Conservation (phyloP, 352 stramenopile genomes). For the Phytophthora sp. region DNA sequence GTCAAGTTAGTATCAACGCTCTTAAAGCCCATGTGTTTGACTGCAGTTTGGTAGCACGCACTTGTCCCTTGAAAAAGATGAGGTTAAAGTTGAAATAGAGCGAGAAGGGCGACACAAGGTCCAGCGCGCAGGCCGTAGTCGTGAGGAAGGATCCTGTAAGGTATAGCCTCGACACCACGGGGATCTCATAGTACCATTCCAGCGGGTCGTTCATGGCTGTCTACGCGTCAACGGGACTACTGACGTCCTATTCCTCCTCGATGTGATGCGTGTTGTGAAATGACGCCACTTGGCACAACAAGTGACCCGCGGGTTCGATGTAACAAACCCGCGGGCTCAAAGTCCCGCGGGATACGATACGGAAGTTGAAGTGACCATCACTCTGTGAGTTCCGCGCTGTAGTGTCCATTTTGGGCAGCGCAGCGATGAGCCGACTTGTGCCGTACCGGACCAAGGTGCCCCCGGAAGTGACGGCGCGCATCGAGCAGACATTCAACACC, state of each 20-base stretch:
- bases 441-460: conserved; percentile 69
- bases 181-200: conserved; percentile 99
- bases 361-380: conserved; percentile 44
- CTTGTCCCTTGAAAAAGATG: conserved; percentile 97
- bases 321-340: conserved; percentile 12
- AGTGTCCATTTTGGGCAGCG: conserved; percentile 3
- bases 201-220: conserved; percentile 87
- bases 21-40: not conserved
- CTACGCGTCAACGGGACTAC: no score
- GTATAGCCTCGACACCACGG: conserved; percentile 97
- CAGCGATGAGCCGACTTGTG: conserved; percentile 65
- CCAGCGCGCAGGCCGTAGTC: conserved; percentile 95
- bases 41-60: conserved; percentile 38
- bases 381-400: conserved; percentile 13
- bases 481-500: conserved; percentile 64
- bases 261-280: conserved; percentile 27
- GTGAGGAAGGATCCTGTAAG: conserved; percentile 98
- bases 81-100: conserved; percentile 96
- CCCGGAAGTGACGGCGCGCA: conserved; percentile 51
- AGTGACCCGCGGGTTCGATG: conserved; percentile 2
- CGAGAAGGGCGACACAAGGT: conserved; percentile 97
- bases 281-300: conserved; percentile 46
- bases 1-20: not conserved
- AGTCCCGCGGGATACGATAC: not conserved
- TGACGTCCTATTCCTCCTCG: conserved; percentile 2